Base-by-base conservation (phyloP, 2,329 filamentous ascomycete species). In the Xylaria sp. region DNA sequence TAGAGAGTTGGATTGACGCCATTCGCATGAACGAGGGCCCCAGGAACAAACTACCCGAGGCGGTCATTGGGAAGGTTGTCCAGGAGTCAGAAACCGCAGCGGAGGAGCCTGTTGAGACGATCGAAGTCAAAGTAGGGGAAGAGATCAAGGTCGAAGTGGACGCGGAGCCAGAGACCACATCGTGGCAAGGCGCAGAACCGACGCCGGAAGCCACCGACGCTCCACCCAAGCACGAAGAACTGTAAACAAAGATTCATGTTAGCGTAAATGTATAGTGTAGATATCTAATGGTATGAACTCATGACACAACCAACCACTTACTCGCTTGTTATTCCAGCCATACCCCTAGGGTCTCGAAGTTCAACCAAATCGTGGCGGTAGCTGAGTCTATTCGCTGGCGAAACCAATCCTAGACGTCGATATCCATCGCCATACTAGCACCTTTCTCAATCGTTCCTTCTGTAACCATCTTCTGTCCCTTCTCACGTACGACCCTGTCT, bases 1-100 rank as follows among this genome's bases (percentile, higher is more conserved):
- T 99, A 34, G 93, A 97, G 82, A 83, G 84, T 69, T 99, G 95
- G 93, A 88, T 99, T 67, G 96, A 99, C 76, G 86, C 88, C n/a
- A 93, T 98, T 70, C 90, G 93, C 45, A 86, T 99, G 85, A 93
- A 94, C 61, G 95, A 98, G 77, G 92, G 93, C 2, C 82, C 86
- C 67, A 98, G 95, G 85, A 86, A 89, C 75, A 92, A 90, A 82
- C 79, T 96, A 50, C 92, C 92, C 0, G 85, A 87, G 67, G 86
- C 85, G 1, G 75, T 93, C 51, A 77, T 91, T 36, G 77, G 77
- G 19, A 80, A 81, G 61, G 81, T 82, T 17, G 79, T 81, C 61
- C 78, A 78, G 21, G 78, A 80, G 48, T 80, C 84, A 21, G 62
- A 61, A 19, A 75, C 78, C 11, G 67, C 66, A n/a, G 75, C 78